Evolutionary conservation across 257 asterid genomes (phyloP).

Genomic region (Jaltomata sinuosa): DNA sequence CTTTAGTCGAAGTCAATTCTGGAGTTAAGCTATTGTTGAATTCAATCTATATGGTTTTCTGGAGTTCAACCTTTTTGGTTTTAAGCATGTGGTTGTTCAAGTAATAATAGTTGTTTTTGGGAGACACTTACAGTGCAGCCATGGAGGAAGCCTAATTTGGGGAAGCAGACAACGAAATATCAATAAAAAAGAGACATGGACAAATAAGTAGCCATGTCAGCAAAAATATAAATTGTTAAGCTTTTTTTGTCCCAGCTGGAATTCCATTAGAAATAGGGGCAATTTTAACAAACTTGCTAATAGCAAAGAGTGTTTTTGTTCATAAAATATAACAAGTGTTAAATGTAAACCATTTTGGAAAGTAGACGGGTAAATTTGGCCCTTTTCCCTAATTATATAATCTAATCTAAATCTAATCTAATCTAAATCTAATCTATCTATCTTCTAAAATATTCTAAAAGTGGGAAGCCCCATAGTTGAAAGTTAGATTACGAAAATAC

Average conservation of each 20-base stretch:
- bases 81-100: not conserved
- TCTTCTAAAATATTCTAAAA: no score
- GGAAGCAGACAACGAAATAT: no score
- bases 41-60: not conserved
- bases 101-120: no score
- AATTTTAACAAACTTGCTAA: not conserved
- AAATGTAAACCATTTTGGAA: not conserved
- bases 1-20: not conserved
- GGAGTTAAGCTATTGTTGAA: not conserved
- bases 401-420: no score
- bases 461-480: no score
- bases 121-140: no score
- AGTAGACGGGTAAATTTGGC: not conserved
- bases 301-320: not conserved
- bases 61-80: no score
- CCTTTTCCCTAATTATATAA: not conserved
- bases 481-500: no score
- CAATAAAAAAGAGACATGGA: not conserved
- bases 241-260: not conserved
- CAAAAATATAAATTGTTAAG: not conserved
- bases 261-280: not conserved
- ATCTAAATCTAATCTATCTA: no score
- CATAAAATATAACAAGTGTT: not conserved
- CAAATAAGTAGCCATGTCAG: not conserved
- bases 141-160: no score